Base-by-base conservation (phyloP, 192 early-diverging fungal genomes). In the Ambispora gerdemannii region DNA sequence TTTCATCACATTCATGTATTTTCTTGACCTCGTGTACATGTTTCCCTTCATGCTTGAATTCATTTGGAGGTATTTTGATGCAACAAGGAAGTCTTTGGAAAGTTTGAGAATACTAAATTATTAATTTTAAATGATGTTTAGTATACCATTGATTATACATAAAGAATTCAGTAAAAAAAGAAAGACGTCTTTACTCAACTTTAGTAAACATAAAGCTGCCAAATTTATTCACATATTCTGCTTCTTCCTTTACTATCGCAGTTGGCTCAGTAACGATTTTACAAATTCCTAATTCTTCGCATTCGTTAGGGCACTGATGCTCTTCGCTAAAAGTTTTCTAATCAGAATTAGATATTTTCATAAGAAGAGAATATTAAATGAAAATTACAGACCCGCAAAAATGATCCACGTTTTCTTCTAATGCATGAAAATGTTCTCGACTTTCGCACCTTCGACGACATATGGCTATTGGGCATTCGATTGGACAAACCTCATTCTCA, bases 61-160 rank as follows among this genome's bases (percentile, higher is more conserved):
- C 25, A 30, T 66, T 43, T 17, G 72, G 63, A n/a, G 72, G 72
- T 27, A 73, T 73, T 35, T 55, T 73, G 20, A 35, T 43, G 27
- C 6, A 24, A 43, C 72, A 73, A 19, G 11, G 17, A 27, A 73
- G 6, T 11, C 31, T 63, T 64, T 66, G 30, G 34, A 31, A 36
- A 35, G 28, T 27, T 72, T 72, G 71, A 17, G 34, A 38, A 36
- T 66, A 55, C 71, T 72, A 49, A 35, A 47, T 34, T 32, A 22
- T 64, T 17, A 3, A 25, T 20, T 6, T 19, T 2, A 13, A 10
- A 28, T 32, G 3, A 49, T 0, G 30, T 27, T 62, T 49, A n/a
- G 2, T 34, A 55, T 4, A 4, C 15, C 4, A 43, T 2, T 22
- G 24, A 63, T 22, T n/a, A n/a, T n/a, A n/a, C n/a, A n/a, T n/a